Base-by-base conservation (phyloP, 192 early-diverging fungal genomes). In the Gonapodya prolifera region DNA sequence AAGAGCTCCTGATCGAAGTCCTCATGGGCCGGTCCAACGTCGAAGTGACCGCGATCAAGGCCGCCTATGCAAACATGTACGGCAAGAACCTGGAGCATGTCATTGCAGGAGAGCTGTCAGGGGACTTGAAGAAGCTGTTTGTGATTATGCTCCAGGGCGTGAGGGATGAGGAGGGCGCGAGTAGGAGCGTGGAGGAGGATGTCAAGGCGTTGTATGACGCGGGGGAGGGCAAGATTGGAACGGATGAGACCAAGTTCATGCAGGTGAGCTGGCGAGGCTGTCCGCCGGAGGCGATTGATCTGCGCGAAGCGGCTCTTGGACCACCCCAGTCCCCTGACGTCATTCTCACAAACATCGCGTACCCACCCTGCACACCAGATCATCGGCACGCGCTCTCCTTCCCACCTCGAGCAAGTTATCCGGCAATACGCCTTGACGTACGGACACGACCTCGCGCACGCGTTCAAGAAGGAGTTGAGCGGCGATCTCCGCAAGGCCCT, bases 1-100 rank as follows among this genome's bases (percentile, higher is more conserved):
- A 86, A 76, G 85, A 86, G 70, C 78, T 73, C 2, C 69, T 86
- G 70, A 83, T 86, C 32, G 85, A 86, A 71, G 81, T 85, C 17
- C 69, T 86, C 23, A 79, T 79, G 34, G 85, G 85, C 30, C 77
- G 84, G n/a, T 82, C 85, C 69, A 84, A 83, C 75, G 76, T 75
- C 36, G 85, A 86, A 75, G 79, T 86, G 69, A 29, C 29, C 23
- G 80, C 77, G 31, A 84, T 86, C 76, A 77, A 78, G 33, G 16
- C 79, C 18, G 80, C 80, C 1, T 86, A 86, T 77, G 17, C 35
- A 17, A 23, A 16, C 35, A 79, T 70, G 31, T 86, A 73, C 70
- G 13, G 34, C 2, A 79, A 83, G 61, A 76, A 82, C 33, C 78
- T 86, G 0, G 80, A 83, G 70, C 0, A 34, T 1, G 80, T 34